phyloP scores from a whole-genome alignment of 2,329 filamentous ascomycete species.

The Fusarium xyrophilum region DNA sequence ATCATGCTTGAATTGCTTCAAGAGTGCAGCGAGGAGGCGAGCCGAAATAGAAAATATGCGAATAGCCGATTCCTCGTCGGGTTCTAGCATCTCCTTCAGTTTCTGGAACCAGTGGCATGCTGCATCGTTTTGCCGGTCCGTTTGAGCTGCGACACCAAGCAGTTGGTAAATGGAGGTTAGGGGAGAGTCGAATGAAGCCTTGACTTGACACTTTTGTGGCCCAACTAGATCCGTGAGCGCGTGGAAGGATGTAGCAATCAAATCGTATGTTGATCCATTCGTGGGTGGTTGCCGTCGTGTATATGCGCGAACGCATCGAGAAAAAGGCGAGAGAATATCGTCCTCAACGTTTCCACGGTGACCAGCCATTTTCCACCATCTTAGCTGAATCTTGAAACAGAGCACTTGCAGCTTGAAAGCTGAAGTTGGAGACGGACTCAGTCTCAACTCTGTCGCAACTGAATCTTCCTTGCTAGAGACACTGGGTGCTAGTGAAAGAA shows the following conservation, averaged over 20 bases:
- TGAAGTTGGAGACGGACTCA: constrained; percentile 62
- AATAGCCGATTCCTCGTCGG: constrained; percentile 55
- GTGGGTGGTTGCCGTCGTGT: constrained; percentile 57
- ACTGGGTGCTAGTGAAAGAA: constrained; percentile 72
- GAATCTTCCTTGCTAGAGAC: constrained; percentile 69
- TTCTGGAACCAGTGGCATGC: constrained; percentile 63
- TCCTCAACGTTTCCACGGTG: constrained; percentile 67
- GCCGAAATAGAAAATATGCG: constrained; percentile 61
- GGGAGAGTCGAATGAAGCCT: constrained; percentile 51
- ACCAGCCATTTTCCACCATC: constrained; percentile 69
- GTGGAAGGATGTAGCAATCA: constrained; percentile 45
- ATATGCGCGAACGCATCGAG: constrained; percentile 68
- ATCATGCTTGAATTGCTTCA: constrained; percentile 53
- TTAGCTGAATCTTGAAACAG: constrained; percentile 66
- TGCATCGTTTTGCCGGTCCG: constrained; percentile 55
- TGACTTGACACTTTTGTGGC: constrained; percentile 45
- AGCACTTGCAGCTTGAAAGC: constrained; percentile 70
- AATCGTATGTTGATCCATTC: constrained; percentile 48
- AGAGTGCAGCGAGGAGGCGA: constrained; percentile 60
- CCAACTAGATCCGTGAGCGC: constrained; percentile 46
- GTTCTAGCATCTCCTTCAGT: constrained; percentile 50
- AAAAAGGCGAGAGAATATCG: constrained; percentile 70
- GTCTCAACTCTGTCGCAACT: constrained; percentile 58
- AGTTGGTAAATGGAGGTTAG: constrained; percentile 59
- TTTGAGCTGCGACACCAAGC: constrained; percentile 57